These are phyloP conservation scores for Penicillium oxalicum DNA, from an alignment of 2,329 filamentous ascomycete species.

Conservation along the genomic window DNA sequence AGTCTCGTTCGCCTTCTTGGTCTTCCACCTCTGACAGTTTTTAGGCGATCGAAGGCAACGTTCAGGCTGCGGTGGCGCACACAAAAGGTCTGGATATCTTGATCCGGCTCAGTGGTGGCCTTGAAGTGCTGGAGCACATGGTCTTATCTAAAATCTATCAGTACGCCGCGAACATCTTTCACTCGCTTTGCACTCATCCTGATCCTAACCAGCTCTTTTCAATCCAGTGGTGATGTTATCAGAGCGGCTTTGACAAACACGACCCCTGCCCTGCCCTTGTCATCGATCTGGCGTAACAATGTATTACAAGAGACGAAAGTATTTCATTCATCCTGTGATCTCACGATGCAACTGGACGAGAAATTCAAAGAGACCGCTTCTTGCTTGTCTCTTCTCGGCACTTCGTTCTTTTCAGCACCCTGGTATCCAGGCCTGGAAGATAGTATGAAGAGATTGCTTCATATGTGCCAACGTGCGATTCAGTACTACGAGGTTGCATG, in stretches of 20 bases:
- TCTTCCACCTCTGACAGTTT: background rate
- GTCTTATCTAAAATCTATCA: background rate
- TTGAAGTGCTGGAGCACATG: background rate
- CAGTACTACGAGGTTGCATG: background rate
- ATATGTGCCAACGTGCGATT: background rate
- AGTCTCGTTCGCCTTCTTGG: background rate
- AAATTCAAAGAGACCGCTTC: background rate
- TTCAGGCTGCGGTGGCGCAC: background rate
- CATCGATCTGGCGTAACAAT: background rate
- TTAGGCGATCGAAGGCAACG: background rate
- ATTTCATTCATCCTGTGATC: background rate
- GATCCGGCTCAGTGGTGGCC: background rate
- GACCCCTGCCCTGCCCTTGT: background rate
- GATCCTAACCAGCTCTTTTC: background rate
- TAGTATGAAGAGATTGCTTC: background rate
- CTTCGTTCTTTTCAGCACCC: background rate
- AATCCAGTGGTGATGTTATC: background rate
- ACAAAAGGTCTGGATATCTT: background rate
- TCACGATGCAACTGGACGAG: background rate
- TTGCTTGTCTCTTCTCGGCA: background rate
- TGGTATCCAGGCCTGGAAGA: background rate
- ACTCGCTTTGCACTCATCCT: background rate
- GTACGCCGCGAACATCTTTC: background rate
- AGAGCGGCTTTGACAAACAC: background rate
- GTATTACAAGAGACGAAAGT: background rate